Base-by-base conservation (phyloP, 2,329 filamentous ascomycete species). In the Paecilomyces sp. region DNA sequence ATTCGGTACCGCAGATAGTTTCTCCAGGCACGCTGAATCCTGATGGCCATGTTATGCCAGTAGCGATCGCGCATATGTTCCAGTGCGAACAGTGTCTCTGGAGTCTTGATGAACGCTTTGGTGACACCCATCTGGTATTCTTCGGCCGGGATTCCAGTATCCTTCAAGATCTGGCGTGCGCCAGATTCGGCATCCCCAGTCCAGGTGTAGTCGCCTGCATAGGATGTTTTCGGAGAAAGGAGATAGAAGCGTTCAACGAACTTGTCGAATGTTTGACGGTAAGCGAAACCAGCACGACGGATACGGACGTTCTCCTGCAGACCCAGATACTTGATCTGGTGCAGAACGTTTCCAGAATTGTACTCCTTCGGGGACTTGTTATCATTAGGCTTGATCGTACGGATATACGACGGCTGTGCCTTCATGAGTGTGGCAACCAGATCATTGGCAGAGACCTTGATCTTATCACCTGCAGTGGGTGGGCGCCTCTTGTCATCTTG, bases 301-400 rank as follows among this genome's bases (percentile, higher is more conserved):
- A 99, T 99, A 54, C 94, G 89, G 50, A 99, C 94, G 82, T 99
- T 99, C 77, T 99, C 94, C 74, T 97, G 93, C n/a, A 99, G 81
- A 85, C 94, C 94, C 13, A 99, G 88, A 70, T 99, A 99, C 73
- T 99, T 97, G 83, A 97, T 91, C 74, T 99, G 94, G 82, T 99
- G 94, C 68, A 97, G 82, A 22, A 99, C 94, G 67, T 97, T 97
- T 31, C 87, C 86, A 22, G 85, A 83, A 67, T 96, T 97, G 76
- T 96, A 99, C 72, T 99, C 94, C 11, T 86, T 88, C 0, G 92
- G 89, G 2, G 92, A 96, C 76, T 97, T 99, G 80, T 97, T 97
- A 77, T 99, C 94, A 79, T 99, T 99, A 1, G 94, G 94, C 77
- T 99, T 99, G 79, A 99, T 97, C 0, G 94, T 99, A 73, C 94